A percentile compares a stretch with the other conserved stretches of the same genome.
Evolutionary conservation across 2,329 filamentous ascomycete genomes (phyloP).

Genomic region (Paraphoma sp.): DNA sequence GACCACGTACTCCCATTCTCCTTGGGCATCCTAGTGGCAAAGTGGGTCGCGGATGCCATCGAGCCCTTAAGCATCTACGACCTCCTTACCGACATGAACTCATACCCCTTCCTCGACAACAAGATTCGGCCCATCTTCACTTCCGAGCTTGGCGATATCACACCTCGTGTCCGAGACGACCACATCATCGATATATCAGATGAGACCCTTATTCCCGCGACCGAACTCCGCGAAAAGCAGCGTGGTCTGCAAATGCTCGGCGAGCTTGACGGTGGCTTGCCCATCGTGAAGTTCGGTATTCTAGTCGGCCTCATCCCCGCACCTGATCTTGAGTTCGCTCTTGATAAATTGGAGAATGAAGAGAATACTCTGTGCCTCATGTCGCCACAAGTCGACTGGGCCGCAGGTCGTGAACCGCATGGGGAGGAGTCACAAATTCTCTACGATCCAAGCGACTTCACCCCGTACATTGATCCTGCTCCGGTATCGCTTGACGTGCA

Average conservation of each 20-base stretch:
- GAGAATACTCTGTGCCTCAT: conserved; percentile 79
- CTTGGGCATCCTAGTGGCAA: conserved; percentile 88
- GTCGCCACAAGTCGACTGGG: conserved; percentile 65
- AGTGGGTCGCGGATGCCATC: conserved; percentile 96
- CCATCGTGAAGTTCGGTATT: conserved; percentile 79
- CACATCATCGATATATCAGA: conserved; percentile 87
- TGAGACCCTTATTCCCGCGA: conserved; percentile 80
- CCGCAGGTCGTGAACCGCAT: conserved; percentile 51
- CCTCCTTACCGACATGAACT: conserved; percentile 93
- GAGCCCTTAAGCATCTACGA: conserved; percentile 97
- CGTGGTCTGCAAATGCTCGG: conserved; percentile 82
- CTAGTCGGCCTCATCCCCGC: conserved; percentile 92
- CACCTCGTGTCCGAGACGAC: conserved; percentile 74
- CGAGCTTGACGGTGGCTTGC: conserved; percentile 89
- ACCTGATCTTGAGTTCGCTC: conserved; percentile 89
- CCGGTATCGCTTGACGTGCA: conserved; percentile 87
- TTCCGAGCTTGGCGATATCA: conserved; percentile 84
- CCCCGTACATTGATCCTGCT: conserved; percentile 87
- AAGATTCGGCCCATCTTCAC: conserved; percentile 93
- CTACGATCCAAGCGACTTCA: conserved; percentile 80
- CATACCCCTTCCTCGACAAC: conserved; percentile 96
- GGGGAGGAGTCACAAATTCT: conserved; percentile 59
- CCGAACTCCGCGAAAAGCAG: conserved; percentile 78
- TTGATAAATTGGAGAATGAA: conserved; percentile 84
- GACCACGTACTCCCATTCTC: conserved; percentile 97